Evolutionary conservation across 352 stramenopile genomes (phyloP), one percentile per base, ranked within the genome.

Genomic region (Pythium insidiosum): DNA sequence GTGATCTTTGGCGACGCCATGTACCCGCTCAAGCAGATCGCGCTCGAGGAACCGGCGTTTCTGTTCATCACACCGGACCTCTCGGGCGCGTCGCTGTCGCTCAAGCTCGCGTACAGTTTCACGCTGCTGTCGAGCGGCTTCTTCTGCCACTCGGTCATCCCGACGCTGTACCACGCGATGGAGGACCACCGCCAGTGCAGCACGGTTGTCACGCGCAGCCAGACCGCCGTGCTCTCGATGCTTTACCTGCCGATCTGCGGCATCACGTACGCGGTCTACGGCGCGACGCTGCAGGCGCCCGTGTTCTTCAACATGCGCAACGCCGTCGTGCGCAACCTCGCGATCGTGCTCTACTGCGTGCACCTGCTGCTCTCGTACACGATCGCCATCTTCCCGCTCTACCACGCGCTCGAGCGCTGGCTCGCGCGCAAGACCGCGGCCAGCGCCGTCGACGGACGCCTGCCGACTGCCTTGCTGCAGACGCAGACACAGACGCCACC

Each of bases 271-370:
- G 73, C 77, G 1, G 77, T 87, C 7, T 89, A 89, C 43, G 77
- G 77, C 2, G 63, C 65, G n/a, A 84, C 72, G 22, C 64, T 89
- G 1, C 59, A 87, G 52, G 74, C 77, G 22, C 77, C 77, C 0
- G 69, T 89, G 19, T 85, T 89, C 50, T 89, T 89, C 55, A 89
- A 89, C 46, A 84, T 89, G 73, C 72, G 77, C 38, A 89, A 87
- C 52, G 47, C 58, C 6, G 55, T 84, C 41, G 74, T 89, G 46
- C 73, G 73, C 24, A 76, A 84, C 47, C 31, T 89, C 25, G 69
- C 77, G 11, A 78, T 86, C 44, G 70, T 86, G 53, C 51, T 89
- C 44, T 89, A 87, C 60, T 70, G 57, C 31, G 76, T 86, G 34
- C 77, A 89, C 58, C 37, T 89, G 38, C 47, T 89, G 46, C 44